Conservation (phyloP, 257 asterid species). For the Solanum paucissectum region DNA sequence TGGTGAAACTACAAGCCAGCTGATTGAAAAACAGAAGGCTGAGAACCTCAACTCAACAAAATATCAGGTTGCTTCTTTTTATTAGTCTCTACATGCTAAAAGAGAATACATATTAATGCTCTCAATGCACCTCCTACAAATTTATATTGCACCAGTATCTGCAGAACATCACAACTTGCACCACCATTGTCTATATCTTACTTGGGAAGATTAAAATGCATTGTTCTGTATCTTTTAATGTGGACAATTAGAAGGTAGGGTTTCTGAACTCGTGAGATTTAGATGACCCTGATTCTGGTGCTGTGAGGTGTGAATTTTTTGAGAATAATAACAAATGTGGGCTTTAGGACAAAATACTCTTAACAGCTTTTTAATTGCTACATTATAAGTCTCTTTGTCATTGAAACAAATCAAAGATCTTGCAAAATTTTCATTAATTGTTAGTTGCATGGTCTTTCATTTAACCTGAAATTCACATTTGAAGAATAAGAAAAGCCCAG, state of each 20-base stretch:
- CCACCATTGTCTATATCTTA: neutral
- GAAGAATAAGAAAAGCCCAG: neutral
- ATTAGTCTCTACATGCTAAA: neutral
- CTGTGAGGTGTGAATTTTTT: neutral
- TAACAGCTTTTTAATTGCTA: neutral
- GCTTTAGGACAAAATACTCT: neutral
- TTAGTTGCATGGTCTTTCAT: neutral
- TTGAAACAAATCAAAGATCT: neutral
- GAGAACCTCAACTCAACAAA: slow-evolving; percentile 10
- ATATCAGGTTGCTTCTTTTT: slow-evolving; percentile 6
- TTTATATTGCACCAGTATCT: neutral
- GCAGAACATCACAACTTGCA: neutral
- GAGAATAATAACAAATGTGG: neutral
- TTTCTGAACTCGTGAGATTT: neutral
- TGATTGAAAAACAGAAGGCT: slow-evolving; percentile 9
- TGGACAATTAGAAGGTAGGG: neutral
- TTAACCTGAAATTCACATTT: neutral
- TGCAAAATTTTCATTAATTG: neutral
- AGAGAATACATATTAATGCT: neutral
- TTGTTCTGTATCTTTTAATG: neutral
- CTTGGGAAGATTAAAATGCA: neutral
- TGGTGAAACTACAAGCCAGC: slow-evolving; percentile 1
- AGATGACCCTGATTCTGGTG: neutral
- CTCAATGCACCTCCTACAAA: neutral
- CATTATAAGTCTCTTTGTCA: neutral